A percentile compares a stretch with the other conserved stretches of the same genome.
These are phyloP conservation scores for Russula abietina DNA, from an alignment of 768 basidiomycete species.

Conservation along the genomic window DNA sequence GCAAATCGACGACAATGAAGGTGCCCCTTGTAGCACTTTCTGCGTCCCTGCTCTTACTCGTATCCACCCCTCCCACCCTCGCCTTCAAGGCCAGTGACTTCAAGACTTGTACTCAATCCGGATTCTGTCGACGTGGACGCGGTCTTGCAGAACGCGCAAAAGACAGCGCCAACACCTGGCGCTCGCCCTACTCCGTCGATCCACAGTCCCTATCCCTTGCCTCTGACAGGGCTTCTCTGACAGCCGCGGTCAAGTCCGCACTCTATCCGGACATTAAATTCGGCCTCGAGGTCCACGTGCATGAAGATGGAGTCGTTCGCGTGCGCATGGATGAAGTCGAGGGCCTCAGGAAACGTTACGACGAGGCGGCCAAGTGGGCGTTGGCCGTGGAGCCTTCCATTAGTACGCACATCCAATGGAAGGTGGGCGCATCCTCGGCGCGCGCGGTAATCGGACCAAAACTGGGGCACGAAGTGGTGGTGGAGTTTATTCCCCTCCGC, in stretches of 20 bases:
- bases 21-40: conserved; percentile 16
- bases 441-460: conserved; percentile 60
- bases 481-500: conserved; percentile 71
- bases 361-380: conserved; percentile 90
- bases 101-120: conserved; percentile 91
- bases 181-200: conserved; percentile 81
- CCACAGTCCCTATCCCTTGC: conserved; percentile 47
- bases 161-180: conserved; percentile 55
- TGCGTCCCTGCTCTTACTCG: conserved; percentile 31
- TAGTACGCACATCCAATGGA: conserved; percentile 58
- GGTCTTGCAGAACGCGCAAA: conserved; percentile 71
- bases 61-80: conserved; percentile 33
- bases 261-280: conserved; percentile 84
- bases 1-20: conserved; percentile 19
- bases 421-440: conserved; percentile 55
- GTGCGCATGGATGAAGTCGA: conserved; percentile 87
- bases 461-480: conserved; percentile 57
- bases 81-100: conserved; percentile 82
- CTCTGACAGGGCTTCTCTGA: conserved; percentile 54
- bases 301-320: conserved; percentile 84
- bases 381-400: conserved; percentile 65
- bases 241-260: conserved; percentile 68
- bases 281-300: conserved; percentile 73
- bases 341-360: conserved; percentile 76
- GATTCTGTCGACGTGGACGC: conserved; percentile 90